Conservation (phyloP, 164 flowering plant genomes). For the grape (Vitis vinifera) region ASM3070453v1 NC_081808.1:4895501-4896000, state of each 20-base stretch:
- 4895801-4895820: slow-evolving; percentile 69
- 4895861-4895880: slow-evolving; percentile 42
- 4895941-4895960: neutral
- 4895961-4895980: no score
- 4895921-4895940: slow-evolving; percentile 75
- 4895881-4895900: slow-evolving; percentile 58
- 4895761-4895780: slow-evolving; percentile 34
- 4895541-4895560: slow-evolving; percentile 37
- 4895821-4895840: slow-evolving; percentile 36
- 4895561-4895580: slow-evolving; percentile 62
- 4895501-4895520: slow-evolving; percentile 72
- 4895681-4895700: slow-evolving; percentile 65
- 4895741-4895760: slow-evolving; percentile 34
- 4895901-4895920: slow-evolving; percentile 83
- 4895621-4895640: slow-evolving; percentile 61
- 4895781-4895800: slow-evolving; percentile 61
- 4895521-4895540: slow-evolving; percentile 42
- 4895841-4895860: slow-evolving; percentile 47
- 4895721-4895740: slow-evolving; percentile 79
- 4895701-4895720: slow-evolving; percentile 76
- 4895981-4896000: no score
- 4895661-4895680: slow-evolving; percentile 67
- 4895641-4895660: slow-evolving; percentile 84
- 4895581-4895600: slow-evolving; percentile 69
- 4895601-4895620: slow-evolving; percentile 65